Percentiles rank a stretch among this genome's conserved stretches.
phyloP scores from a whole-genome alignment of 805 yeast species.

The Pichia scutulata region DNA sequence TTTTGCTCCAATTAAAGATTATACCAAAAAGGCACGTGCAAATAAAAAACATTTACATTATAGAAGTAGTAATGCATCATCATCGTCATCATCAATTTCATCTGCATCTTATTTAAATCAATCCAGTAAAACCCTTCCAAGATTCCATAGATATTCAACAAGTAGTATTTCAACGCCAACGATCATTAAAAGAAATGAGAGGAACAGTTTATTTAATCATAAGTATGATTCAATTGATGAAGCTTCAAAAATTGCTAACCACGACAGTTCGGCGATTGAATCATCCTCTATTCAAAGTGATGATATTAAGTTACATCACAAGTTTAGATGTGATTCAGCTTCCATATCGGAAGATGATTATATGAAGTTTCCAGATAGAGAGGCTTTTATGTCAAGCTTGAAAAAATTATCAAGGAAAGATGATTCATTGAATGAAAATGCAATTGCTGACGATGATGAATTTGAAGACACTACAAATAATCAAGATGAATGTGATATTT shows the following conservation, averaged over 20 bases:
- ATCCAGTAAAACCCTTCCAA: slow-evolving; percentile 6
- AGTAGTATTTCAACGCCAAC: slow-evolving; percentile 16
- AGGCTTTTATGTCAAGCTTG: slow-evolving; percentile 19
- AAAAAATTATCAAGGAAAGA: slow-evolving; percentile 5
- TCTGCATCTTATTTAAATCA: slow-evolving; percentile 10
- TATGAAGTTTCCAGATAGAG: slow-evolving; percentile 21
- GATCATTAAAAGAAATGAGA: background rate
- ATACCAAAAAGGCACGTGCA: slow-evolving; percentile 18
- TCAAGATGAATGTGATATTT: slow-evolving; percentile 1
- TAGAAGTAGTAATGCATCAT: background rate
- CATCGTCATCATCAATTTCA: slow-evolving; percentile 9
- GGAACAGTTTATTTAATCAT: background rate
- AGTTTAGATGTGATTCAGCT: background rate
- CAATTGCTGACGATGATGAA: slow-evolving; percentile 13
- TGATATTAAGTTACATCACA: slow-evolving; percentile 11
- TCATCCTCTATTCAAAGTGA: slow-evolving; percentile 18
- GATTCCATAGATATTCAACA: slow-evolving; percentile 25
- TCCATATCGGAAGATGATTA: slow-evolving; percentile 1
- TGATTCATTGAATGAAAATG: slow-evolving; percentile 6
- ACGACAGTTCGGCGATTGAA: background rate
- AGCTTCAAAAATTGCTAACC: background rate
- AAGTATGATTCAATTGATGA: background rate
- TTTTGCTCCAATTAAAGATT: slow-evolving; percentile 44
- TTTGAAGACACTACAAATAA: slow-evolving; percentile 3
- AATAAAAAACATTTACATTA: slow-evolving; percentile 3